Evolutionary conservation across 345 rosid genomes (phyloP).

Genomic region (Sisymbrium irio): DNA sequence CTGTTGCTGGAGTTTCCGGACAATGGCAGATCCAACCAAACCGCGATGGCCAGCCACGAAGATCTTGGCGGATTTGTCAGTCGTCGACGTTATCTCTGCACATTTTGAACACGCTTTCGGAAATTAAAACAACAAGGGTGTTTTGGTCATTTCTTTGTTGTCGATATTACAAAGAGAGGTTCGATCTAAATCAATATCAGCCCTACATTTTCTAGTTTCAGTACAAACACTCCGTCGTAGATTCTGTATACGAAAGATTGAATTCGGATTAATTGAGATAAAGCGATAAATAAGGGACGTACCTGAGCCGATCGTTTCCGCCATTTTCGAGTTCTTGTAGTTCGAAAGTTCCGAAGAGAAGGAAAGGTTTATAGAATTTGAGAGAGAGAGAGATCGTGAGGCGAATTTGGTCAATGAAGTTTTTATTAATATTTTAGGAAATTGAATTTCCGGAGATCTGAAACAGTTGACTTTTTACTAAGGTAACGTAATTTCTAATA

Average conservation of each 20-base stretch:
- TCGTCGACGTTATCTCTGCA: conserved; percentile 38
- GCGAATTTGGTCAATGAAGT: conserved; percentile 1
- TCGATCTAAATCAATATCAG: background rate
- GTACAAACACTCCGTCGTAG: background rate
- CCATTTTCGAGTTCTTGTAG: conserved; percentile 12
- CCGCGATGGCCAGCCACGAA: conserved; percentile 98
- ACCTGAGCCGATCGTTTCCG: conserved; percentile 29
- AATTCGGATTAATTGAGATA: background rate
- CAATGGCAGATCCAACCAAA: conserved; percentile 85
- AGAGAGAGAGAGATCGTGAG: background rate
- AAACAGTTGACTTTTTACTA: conserved; percentile 2
- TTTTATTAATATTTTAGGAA: background rate
- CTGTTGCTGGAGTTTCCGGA: conserved; percentile 55
- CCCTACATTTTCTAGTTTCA: background rate
- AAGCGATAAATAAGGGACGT: background rate
- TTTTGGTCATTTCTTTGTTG: background rate
- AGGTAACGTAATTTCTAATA: background rate
- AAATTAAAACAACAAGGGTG: background rate
- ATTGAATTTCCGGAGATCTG: background rate
- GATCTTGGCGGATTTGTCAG: conserved; percentile 69
- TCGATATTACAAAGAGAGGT: too few relatives aligned
- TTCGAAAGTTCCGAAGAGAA: conserved; percentile 1
- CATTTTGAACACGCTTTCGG: background rate
- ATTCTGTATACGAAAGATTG: background rate
- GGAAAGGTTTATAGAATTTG: background rate